Percentiles rank a stretch among this genome's conserved stretches.
These are phyloP conservation scores for Candida jianshihensis DNA, from an alignment of 805 yeast genomes.

Conservation along the genomic window DNA sequence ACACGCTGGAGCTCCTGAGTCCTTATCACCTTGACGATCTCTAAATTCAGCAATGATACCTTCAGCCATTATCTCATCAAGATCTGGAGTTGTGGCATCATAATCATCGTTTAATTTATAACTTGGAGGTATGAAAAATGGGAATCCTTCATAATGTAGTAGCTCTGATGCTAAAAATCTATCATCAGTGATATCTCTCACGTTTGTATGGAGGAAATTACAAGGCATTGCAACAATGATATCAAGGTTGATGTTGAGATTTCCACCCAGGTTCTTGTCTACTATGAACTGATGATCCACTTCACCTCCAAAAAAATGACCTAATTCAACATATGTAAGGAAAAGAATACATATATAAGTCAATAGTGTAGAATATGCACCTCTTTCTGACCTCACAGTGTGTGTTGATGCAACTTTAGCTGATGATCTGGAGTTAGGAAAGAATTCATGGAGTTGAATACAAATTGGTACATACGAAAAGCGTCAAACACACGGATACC, in stretches of 20 bases:
- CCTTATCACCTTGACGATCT: constrained; percentile 30
- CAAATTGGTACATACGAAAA: constrained; percentile 41
- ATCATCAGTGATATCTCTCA: constrained; percentile 73
- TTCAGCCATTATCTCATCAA: constrained; percentile 60
- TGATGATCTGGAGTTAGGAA: constrained; percentile 17
- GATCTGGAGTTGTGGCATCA: constrained; percentile 48
- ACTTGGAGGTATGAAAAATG: constrained; percentile 46
- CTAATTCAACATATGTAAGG: constrained; percentile 77
- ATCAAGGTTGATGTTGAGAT: constrained; percentile 69
- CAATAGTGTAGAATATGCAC: constrained; percentile 65
- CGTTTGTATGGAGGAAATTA: constrained; percentile 63
- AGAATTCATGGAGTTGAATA: neutral
- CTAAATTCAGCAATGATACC: constrained; percentile 61
- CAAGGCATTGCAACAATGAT: constrained; percentile 83
- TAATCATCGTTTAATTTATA: constrained; percentile 39
- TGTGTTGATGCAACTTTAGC: constrained; percentile 69
- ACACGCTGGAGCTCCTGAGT: constrained; percentile 66
- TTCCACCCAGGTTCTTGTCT: constrained; percentile 50
- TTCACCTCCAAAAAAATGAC: constrained; percentile 77
- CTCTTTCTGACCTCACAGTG: constrained; percentile 66
- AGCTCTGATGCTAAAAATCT: constrained; percentile 70
- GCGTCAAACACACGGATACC: constrained; percentile 58
- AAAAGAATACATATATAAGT: constrained; percentile 58
- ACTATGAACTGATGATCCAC: constrained; percentile 74
- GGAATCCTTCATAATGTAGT: constrained; percentile 60